These are phyloP conservation scores for Mucor racemosus DNA, from an alignment of 371 early-diverging fungal genomes.

Conservation along the genomic window DNA sequence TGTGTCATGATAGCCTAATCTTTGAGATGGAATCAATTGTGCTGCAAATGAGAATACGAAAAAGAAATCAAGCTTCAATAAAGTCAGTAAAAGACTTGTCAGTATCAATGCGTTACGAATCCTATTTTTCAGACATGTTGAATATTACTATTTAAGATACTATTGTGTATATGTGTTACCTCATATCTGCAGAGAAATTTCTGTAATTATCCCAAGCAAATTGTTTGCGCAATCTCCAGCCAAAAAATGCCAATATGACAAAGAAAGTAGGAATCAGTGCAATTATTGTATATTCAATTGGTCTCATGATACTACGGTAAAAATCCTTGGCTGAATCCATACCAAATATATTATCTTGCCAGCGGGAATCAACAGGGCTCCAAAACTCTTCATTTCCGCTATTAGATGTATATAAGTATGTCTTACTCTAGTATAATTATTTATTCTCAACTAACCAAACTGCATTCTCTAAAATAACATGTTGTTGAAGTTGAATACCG, in stretches of 20 bases:
- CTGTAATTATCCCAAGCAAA: conserved; percentile 63
- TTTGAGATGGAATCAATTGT: conserved; percentile 53
- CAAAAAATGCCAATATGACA: conserved; percentile 40
- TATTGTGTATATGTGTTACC: conserved; percentile 26
- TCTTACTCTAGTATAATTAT: not conserved
- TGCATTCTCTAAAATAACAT: conserved; percentile 51
- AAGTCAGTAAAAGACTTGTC: conserved; percentile 42
- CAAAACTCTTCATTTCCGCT: conserved; percentile 19
- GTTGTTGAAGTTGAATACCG: conserved; percentile 56
- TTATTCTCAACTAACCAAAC: conserved; percentile 47
- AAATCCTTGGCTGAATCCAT: conserved; percentile 35
- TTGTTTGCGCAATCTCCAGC: conserved; percentile 50
- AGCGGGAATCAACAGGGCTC: conserved; percentile 30
- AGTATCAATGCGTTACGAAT: conserved; percentile 49
- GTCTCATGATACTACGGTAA: conserved; percentile 45
- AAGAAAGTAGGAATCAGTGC: conserved; percentile 55
- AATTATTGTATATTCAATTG: conserved; percentile 55
- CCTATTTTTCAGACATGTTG: conserved; percentile 17
- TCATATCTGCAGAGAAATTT: conserved; percentile 55
- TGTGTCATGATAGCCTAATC: conserved; percentile 42
- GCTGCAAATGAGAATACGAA: conserved; percentile 57
- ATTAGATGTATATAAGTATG: not conserved
- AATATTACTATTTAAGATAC: not conserved
- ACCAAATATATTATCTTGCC: conserved; percentile 29
- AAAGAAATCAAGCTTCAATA: conserved; percentile 55